Base-by-base conservation (phyloP, 495 filamentous ascomycete genomes). In the Aspergillus affinis region DNA sequence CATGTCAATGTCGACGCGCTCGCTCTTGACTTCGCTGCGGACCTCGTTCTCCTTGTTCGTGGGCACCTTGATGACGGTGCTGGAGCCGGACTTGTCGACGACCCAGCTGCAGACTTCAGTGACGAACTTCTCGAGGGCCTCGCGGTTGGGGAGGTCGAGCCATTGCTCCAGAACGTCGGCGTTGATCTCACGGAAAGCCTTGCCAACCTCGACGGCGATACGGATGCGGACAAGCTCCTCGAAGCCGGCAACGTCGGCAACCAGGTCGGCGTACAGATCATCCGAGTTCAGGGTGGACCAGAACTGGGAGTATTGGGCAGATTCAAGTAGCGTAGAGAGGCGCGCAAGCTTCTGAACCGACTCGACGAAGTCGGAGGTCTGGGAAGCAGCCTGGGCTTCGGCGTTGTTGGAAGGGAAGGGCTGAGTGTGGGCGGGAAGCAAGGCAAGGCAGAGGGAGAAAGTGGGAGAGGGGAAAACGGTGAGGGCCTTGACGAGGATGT, bases 31-130 rank as follows among this genome's bases (percentile, higher is more conserved):
- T 47, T 91, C 91, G 67, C 93, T 93, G 82, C 94, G 93, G 29
- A 91, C 95, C 85, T 98, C 93, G 75, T 99, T 99, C 82, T 99
- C 95, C 75, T 94, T 89, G 75, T 98, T 99, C 70, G 88, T 80
- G 51, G 95, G 94, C 36, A 93, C 83, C 73, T 85, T 86, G 54
- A 93, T 84, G 27, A 86, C 76, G 13, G 79, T 82, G 48, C 29
- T 55, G 51, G 61, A 48, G 47, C 36, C 60, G 36, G 62, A 55
- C 56, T 66, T 67, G 41, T 88, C 85, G 29, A 97, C 81, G 65
- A 84, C 85, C 95, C 95, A 99, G 67, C 87, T 90, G 67, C 90
- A 96, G 47, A 93, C 89, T 66, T 91, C 90, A 51, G 75, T 75
- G 48, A 93, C 86, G 69, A 97, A 97, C 68, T 89, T 86, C 54